A percentile compares a stretch with the other conserved stretches of the same genome.
These are phyloP conservation scores for Trametes maxima DNA, from an alignment of 768 basidiomycete species.

Conservation along the genomic window DNA sequence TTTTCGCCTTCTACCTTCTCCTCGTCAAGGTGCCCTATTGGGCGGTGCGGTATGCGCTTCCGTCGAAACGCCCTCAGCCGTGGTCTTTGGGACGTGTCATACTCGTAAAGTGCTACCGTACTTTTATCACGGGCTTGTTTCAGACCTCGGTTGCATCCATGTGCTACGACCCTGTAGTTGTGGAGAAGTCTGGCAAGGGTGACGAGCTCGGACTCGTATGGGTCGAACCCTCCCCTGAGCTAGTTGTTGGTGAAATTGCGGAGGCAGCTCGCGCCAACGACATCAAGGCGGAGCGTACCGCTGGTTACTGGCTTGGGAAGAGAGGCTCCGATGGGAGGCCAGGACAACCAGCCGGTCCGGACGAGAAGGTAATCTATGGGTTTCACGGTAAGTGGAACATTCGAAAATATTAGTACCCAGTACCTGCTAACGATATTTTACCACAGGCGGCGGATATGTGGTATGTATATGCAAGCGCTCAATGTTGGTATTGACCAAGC, in stretches of 20 bases:
- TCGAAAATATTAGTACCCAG: no score
- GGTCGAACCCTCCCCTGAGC: conserved; percentile 27
- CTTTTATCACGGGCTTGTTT: conserved; percentile 10
- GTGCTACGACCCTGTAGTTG: conserved; percentile 4
- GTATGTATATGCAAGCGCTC: background rate
- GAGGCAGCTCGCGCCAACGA: conserved; percentile 26
- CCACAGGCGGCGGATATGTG: conserved; percentile 32
- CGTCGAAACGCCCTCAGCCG: conserved; percentile 1
- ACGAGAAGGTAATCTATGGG: conserved; percentile 39
- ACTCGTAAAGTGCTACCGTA: conserved; percentile 20
- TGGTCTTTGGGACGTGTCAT: conserved; percentile 22
- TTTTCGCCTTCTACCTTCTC: background rate
- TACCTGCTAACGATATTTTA: background rate
- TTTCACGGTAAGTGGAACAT: conserved; percentile 28
- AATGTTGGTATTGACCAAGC: background rate
- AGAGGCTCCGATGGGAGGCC: conserved; percentile 18
- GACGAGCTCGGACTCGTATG: conserved; percentile 24
- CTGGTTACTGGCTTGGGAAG: conserved; percentile 32
- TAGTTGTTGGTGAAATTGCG: conserved; percentile 33
- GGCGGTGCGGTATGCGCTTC: conserved; percentile 2
- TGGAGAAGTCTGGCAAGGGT: conserved; percentile 13
- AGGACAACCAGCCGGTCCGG: conserved; percentile 26
- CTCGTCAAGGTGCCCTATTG: conserved; percentile 11
- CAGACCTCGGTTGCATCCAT: conserved; percentile 12
- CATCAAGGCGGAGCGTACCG: conserved; percentile 25